Evolutionary conservation across 257 asterid species (phyloP).

Genomic region (Sherardia arvensis): DNA sequence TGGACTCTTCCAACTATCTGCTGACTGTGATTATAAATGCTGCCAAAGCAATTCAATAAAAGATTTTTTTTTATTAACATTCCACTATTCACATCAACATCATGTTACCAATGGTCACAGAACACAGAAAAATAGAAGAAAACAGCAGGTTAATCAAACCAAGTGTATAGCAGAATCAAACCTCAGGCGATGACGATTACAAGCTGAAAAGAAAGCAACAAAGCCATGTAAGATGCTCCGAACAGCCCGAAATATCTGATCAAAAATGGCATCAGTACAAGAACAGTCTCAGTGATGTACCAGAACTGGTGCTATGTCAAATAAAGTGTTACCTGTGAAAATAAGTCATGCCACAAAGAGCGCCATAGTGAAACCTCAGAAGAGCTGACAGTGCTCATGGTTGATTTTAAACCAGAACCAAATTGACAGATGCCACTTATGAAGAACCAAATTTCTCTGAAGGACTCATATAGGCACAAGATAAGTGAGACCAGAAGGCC

Average conservation of each 20-base stretch:
- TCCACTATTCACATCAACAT: background rate
- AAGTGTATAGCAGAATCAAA: constrained; percentile 17
- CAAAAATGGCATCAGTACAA: background rate
- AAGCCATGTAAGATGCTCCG: constrained; percentile 85
- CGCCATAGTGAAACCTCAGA: constrained; percentile 74
- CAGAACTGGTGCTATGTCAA: constrained; percentile 1
- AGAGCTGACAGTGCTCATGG: constrained; percentile 61
- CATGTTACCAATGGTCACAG: background rate
- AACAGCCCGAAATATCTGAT: constrained; percentile 83
- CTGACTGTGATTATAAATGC: constrained; percentile 29
- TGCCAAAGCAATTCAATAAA: constrained; percentile 12
- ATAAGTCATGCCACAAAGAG: constrained; percentile 92
- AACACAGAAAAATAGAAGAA: background rate
- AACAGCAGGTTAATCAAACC: background rate
- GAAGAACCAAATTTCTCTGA: constrained; percentile 41
- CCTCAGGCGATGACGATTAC: constrained; percentile 95
- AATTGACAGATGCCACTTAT: constrained; percentile 54
- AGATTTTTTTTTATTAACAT: background rate
- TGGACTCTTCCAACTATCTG: constrained; percentile 25
- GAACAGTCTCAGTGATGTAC: background rate
- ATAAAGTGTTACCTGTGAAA: constrained; percentile 59
- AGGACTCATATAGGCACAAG: constrained; percentile 28
- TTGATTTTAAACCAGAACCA: constrained; percentile 38
- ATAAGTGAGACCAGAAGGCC: constrained; percentile 41
- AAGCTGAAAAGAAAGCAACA: constrained; percentile 72